Conservation (phyloP, 768 basidiomycete genomes). For the Sarcodon aspratus region DNA sequence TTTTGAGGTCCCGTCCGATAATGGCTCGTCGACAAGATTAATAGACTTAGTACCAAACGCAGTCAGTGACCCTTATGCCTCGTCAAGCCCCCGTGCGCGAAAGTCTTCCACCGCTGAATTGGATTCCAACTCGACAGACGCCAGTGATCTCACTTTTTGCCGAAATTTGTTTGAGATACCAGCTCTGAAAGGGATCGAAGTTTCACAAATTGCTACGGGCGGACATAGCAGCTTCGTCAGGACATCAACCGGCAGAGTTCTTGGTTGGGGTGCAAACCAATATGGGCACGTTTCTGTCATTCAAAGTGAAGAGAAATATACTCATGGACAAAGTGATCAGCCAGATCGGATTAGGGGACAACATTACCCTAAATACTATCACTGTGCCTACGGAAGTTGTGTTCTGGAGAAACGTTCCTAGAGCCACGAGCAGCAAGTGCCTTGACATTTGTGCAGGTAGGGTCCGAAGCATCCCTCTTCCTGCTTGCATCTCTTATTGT, state of each 20-base stretch:
- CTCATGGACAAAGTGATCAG: conserved; percentile 23
- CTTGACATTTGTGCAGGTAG: conserved; percentile 53
- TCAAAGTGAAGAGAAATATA: no score
- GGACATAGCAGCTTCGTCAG: conserved; percentile 61
- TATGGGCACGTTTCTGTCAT: conserved; percentile 42
- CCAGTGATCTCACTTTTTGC: conserved; percentile 48
- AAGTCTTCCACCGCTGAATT: conserved; percentile 12
- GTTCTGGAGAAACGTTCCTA: conserved; percentile 46
- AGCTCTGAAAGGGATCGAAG: conserved; percentile 46
- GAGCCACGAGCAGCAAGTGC: conserved; percentile 46
- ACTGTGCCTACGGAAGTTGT: conserved; percentile 79
- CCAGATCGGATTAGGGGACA: conserved; percentile 70
- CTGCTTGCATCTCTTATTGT: neutral
- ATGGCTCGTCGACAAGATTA: conserved; percentile 14
- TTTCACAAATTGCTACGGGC: conserved; percentile 66
- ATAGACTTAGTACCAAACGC: conserved; percentile 51
- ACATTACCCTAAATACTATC: conserved; percentile 53
- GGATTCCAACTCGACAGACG: conserved; percentile 20
- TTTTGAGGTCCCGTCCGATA: conserved; percentile 33
- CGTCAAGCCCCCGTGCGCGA: conserved; percentile 30
- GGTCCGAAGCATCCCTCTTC: conserved; percentile 4
- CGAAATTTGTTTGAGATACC: conserved; percentile 70
- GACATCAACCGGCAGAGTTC: conserved; percentile 57
- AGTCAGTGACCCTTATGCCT: conserved; percentile 37
- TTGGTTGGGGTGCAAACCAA: conserved; percentile 88